Evolutionary conservation across 768 basidiomycete species (phyloP).

Genomic region (Hygrocybe coccinea): DNA sequence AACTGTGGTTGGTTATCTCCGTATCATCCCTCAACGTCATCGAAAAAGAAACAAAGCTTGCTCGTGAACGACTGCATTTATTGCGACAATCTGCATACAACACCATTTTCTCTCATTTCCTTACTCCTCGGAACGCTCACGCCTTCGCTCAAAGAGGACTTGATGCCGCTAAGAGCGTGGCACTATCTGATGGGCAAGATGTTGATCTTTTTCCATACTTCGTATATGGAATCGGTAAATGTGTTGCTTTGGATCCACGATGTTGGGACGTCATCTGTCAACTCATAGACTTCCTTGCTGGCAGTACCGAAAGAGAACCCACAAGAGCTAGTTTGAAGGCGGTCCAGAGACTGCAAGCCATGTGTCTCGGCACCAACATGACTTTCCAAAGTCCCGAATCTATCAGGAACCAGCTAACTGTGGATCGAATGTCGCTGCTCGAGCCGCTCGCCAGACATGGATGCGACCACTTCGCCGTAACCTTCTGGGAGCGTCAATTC

Average conservation of each 20-base stretch:
- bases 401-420: background rate
- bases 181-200: background rate
- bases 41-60: slow-evolving; percentile 14
- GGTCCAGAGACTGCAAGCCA: background rate
- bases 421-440: background rate
- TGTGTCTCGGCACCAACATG: background rate
- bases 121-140: background rate
- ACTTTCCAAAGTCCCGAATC: background rate
- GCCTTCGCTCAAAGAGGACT: background rate
- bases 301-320: background rate
- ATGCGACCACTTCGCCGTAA: background rate
- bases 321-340: background rate
- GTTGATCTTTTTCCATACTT: background rate
- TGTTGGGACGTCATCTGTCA: slow-evolving; percentile 2
- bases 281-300: slow-evolving; percentile 1
- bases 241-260: slow-evolving; percentile 2
- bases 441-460: background rate
- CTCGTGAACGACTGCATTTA: slow-evolving; percentile 9
- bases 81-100: slow-evolving; percentile 5
- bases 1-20: slow-evolving; percentile 5
- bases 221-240: slow-evolving; percentile 3
- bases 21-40: slow-evolving; percentile 11
- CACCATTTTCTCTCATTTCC: background rate
- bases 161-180: background rate
- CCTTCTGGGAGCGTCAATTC: background rate